Evolutionary conservation across 2,329 filamentous ascomycete species (phyloP), one percentile per base, ranked within the genome.

Genomic region (Aureobasidium sp.): DNA sequence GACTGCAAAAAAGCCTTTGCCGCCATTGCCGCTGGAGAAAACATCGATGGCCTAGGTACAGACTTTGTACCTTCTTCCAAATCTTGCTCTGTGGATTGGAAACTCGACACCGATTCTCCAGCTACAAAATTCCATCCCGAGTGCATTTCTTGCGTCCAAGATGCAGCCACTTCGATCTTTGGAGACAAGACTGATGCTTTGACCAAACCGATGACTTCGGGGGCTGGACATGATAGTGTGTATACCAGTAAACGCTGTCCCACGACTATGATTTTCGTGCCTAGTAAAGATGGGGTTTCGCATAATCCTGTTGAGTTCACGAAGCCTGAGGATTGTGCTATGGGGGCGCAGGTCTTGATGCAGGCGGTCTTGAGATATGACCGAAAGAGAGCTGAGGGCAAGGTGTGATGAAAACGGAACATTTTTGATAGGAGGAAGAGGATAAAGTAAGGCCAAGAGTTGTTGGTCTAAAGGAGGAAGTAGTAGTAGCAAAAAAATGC

Each of bases 51-150:
- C 8, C 68, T 81, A 0, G 78, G 80, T 58, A 69, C 71, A 3
- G 69, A 72, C 20, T 79, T 76, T 62, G 78, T 73, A 0, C 79
- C 78, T 0, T 70, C 67, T 36, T 61, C 66, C 12, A 68, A 68
- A 3, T 64, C 68, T 5, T 86, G 81, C 68, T 75, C 65, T 15
- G 78, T 88, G 10, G 74, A 78, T 13, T 89, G 87, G 79, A 75
- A 74, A 5, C 78, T 85, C 1, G 86, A 90, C 69, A 85, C 84
- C 66, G 79, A 83, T 53, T 84, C 80, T 3, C 80, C 82, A 0
- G 86, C 86, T 0, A 82, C 85, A 0, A 78, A 79, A 34, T 91
- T 91, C 73, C 80, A 90, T 67, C 72, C 80, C 8, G 83, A 87
- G 66, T 91, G 88, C 69, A 86, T 91, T 62, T 72, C 75, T 0